Percentiles rank a stretch among this genome's conserved stretches.
These are phyloP conservation scores for Clitoria ternatea DNA, from an alignment of 306 rosid genomes.

Conservation along the genomic window DNA sequence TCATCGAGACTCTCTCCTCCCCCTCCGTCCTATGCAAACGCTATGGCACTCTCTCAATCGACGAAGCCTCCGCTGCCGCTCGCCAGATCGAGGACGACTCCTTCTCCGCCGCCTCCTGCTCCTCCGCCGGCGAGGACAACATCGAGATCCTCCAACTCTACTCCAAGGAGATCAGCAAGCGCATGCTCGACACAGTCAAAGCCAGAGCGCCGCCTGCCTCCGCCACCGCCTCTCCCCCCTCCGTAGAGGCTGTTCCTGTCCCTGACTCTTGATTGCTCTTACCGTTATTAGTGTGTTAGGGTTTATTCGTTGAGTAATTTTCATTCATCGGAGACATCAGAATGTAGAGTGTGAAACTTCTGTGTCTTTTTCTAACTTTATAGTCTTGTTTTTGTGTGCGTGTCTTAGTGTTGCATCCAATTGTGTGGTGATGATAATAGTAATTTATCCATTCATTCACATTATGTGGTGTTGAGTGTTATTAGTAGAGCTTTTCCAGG, in stretches of 20 bases:
- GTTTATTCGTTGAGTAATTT: conserved; percentile 1
- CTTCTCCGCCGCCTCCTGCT: not conserved
- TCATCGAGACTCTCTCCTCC: not conserved
- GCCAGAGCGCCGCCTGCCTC: conserved; percentile 8
- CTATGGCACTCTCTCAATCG: conserved; percentile 12
- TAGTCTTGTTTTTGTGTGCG: not conserved
- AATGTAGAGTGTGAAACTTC: not conserved
- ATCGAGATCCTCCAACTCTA: conserved; percentile 16
- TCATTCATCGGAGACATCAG: conserved; percentile 14
- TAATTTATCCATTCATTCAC: not conserved
- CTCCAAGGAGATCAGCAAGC: conserved; percentile 28
- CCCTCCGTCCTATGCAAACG: conserved; percentile 9
- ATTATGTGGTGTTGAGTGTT: not conserved
- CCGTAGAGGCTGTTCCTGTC: conserved; percentile 19
- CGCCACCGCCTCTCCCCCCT: not conserved
- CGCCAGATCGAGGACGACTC: conserved; percentile 19
- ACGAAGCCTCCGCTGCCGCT: conserved; percentile 17
- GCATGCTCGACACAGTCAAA: conserved; percentile 18
- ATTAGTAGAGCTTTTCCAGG: not conserved
- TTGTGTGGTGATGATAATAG: not conserved
- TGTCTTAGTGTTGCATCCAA: not conserved
- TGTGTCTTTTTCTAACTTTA: not conserved
- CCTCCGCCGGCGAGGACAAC: not conserved
- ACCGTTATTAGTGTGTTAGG: conserved; percentile 25
- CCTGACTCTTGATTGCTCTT: conserved; percentile 31